Evolutionary conservation across 441 rosid species (phyloP).

Genomic region (Capsella rubella): DNA sequence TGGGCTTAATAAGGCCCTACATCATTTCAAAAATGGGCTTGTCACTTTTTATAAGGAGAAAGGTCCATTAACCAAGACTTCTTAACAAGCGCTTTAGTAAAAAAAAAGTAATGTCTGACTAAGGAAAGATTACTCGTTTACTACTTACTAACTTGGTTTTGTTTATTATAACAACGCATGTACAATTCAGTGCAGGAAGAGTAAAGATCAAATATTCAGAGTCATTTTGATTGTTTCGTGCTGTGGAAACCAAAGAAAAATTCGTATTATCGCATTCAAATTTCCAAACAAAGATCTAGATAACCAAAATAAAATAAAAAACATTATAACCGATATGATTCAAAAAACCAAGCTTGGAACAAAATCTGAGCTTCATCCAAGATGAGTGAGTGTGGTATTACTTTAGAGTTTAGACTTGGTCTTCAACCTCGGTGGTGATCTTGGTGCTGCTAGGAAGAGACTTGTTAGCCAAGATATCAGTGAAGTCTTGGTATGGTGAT

Average conservation of each 20-base stretch:
- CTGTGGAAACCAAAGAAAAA: background rate
- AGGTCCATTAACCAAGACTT: background rate
- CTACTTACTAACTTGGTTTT: no score
- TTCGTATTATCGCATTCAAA: background rate
- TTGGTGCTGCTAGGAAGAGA: background rate
- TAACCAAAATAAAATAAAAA: background rate
- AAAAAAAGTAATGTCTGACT: no score
- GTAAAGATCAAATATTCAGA: no score
- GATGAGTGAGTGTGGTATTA: background rate
- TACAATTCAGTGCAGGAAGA: no score
- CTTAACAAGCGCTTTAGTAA: background rate
- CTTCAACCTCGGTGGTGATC: slow-evolving; percentile 18
- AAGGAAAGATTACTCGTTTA: no score
- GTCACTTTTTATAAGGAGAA: background rate
- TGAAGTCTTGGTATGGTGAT: slow-evolving; percentile 31
- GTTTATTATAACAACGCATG: no score
- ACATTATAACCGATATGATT: background rate
- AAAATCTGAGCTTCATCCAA: no score
- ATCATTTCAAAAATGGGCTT: background rate
- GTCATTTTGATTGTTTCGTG: no score
- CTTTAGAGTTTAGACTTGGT: background rate
- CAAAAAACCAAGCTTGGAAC: no score
- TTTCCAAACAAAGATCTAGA: background rate
- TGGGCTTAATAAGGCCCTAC: slow-evolving; percentile 6
- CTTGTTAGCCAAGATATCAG: slow-evolving; percentile 3